A percentile compares a stretch with the other conserved stretches of the same genome.
Evolutionary conservation across 495 filamentous ascomycete genomes (phyloP).

Genomic region (Annulohypoxylon maeteangense): DNA sequence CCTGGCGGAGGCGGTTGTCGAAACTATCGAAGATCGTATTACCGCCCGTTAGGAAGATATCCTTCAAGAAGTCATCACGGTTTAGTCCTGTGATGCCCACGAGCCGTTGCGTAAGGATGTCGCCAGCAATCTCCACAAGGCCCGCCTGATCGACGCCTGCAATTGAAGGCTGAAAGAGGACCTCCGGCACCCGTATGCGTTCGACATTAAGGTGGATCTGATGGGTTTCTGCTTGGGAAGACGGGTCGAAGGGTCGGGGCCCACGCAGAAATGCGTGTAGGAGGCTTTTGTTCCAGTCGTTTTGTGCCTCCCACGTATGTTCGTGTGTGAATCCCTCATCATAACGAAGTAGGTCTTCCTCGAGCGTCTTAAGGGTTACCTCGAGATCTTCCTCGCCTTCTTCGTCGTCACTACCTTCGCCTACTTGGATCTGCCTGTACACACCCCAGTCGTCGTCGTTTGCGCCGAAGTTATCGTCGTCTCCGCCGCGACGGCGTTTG

Average conservation of each 20-base stretch:
- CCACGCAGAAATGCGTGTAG: slow-evolving; percentile 91
- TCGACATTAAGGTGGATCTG: slow-evolving; percentile 97
- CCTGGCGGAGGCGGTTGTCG: slow-evolving; percentile 79
- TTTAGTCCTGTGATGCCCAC: slow-evolving; percentile 61
- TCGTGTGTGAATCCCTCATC: slow-evolving; percentile 90
- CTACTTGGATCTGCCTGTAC: slow-evolving; percentile 89
- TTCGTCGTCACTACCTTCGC: slow-evolving; percentile 72
- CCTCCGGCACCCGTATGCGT: slow-evolving; percentile 93
- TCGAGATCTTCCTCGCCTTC: slow-evolving; percentile 92
- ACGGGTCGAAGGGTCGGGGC: slow-evolving; percentile 83
- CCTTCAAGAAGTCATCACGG: slow-evolving; percentile 73
- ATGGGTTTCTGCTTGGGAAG: slow-evolving; percentile 81
- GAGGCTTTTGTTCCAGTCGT: slow-evolving; percentile 91
- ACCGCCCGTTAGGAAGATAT: slow-evolving; percentile 95
- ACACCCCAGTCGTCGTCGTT: slow-evolving; percentile 98
- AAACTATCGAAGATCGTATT: slow-evolving; percentile 88
- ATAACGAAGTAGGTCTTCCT: slow-evolving; percentile 84
- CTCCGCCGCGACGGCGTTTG: slow-evolving; percentile 76
- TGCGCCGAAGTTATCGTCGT: slow-evolving; percentile 94
- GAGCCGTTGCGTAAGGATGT: slow-evolving; percentile 84
- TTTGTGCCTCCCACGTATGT: slow-evolving; percentile 88
- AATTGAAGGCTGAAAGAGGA: slow-evolving; percentile 92
- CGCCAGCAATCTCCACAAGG: slow-evolving; percentile 85
- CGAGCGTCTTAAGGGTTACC: slow-evolving; percentile 74
- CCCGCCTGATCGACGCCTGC: slow-evolving; percentile 96